Conservation (phyloP, 257 asterid species). For the Orobanche coerulescens region DNA sequence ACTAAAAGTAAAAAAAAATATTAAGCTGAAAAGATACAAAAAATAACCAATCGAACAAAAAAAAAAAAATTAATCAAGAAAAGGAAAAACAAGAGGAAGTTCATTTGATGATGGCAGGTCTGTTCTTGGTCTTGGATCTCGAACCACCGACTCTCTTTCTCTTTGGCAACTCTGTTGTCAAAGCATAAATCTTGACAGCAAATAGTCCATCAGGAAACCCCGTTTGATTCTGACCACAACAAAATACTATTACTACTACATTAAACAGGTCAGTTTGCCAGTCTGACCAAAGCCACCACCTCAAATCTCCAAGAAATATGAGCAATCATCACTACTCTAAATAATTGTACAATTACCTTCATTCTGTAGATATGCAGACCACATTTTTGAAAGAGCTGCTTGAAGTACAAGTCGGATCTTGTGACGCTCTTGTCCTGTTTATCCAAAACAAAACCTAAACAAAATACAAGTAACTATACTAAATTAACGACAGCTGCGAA, state of each 20-base stretch:
- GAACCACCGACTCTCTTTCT: conserved; percentile 35
- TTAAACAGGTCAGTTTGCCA: no score
- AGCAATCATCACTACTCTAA: background rate
- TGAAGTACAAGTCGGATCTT: conserved; percentile 80
- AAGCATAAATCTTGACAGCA: conserved; percentile 87
- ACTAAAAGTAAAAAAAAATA: no score
- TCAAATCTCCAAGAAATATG: no score
- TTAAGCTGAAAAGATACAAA: no score
- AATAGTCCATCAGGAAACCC: conserved; percentile 74
- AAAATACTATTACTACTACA: background rate
- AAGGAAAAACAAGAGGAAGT: background rate
- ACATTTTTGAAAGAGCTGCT: conserved; percentile 68
- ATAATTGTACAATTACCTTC: conserved; percentile 40
- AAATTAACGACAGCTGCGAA: no score
- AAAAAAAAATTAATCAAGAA: background rate
- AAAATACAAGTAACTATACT: background rate
- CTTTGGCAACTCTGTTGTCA: conserved; percentile 62
- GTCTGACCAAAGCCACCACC: no score
- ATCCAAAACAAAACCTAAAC: conserved; percentile 83
- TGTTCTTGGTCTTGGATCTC: conserved; percentile 43
- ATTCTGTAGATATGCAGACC: conserved; percentile 66
- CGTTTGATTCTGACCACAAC: conserved; percentile 56
- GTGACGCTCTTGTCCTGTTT: conserved; percentile 86
- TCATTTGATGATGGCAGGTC: conserved; percentile 70
- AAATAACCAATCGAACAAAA: no score